These are phyloP conservation scores for Coemansia asiatica DNA, from an alignment of 192 early-diverging fungal genomes.

Conservation along the genomic window DNA sequence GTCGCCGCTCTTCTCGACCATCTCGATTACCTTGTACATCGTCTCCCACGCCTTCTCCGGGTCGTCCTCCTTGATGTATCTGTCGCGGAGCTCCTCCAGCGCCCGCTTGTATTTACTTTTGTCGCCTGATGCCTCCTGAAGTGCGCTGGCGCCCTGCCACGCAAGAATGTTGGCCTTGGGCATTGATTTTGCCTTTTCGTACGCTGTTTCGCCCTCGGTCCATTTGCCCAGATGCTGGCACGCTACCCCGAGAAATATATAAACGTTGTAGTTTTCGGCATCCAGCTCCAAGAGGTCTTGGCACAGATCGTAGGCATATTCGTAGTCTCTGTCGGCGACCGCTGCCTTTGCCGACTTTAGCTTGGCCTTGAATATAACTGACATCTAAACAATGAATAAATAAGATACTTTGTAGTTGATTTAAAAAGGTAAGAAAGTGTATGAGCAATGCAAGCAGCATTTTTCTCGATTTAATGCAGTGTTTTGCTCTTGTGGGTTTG, in stretches of 20 bases:
- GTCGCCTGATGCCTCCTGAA: conserved; percentile 58
- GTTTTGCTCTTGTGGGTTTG: too few species aligned
- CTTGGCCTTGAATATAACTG: conserved; percentile 54
- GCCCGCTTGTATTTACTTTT: conserved; percentile 26
- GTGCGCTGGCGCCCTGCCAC: conserved; percentile 66
- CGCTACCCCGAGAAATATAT: conserved; percentile 68
- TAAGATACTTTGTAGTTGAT: not conserved
- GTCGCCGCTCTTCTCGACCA: conserved; percentile 52
- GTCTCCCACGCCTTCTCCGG: conserved; percentile 47
- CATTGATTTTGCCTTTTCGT: conserved; percentile 60
- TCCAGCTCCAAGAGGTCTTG: conserved; percentile 54
- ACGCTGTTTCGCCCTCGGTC: conserved; percentile 60
- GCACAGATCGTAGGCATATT: conserved; percentile 51
- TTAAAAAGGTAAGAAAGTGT: not conserved
- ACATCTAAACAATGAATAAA: conserved; percentile 20
- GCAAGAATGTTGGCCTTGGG: conserved; percentile 61
- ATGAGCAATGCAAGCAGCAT: too few species aligned
- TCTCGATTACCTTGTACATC: conserved; percentile 57
- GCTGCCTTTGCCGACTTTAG: conserved; percentile 52
- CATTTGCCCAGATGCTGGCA: conserved; percentile 61
- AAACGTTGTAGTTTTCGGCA: conserved; percentile 42
- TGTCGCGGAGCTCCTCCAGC: conserved; percentile 25
- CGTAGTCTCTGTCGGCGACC: conserved; percentile 44
- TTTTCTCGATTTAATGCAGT: too few species aligned
- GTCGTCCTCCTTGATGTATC: conserved; percentile 48